phyloP scores from a whole-genome alignment of 2,329 filamentous ascomycete genomes.

The Cercospora zeae-maydis region DNA sequence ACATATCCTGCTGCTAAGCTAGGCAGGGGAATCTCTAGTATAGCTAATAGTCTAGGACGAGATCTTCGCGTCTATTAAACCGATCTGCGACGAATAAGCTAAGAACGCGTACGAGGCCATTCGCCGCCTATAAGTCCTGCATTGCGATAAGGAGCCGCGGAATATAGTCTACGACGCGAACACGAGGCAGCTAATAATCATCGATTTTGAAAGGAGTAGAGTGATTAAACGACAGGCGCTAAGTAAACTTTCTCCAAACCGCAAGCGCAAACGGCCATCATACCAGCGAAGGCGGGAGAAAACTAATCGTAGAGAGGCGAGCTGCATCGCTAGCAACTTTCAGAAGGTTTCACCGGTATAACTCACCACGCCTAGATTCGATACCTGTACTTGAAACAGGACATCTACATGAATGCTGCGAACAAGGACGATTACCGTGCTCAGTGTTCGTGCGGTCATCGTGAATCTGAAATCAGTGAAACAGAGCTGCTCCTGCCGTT shows the following conservation, averaged over 20 bases:
- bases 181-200: neutral
- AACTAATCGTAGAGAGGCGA: neutral
- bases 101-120: neutral
- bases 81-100: neutral
- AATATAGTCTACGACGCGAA: neutral
- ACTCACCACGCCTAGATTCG: neutral
- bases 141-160: neutral
- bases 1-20: slow-evolving; percentile 5
- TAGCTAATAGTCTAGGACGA: neutral
- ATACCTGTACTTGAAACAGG: neutral
- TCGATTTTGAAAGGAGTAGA: slow-evolving; percentile 4
- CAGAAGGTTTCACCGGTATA: neutral
- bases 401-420: neutral
- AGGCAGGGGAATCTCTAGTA: neutral
- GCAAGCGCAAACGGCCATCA: slow-evolving; percentile 3
- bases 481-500: neutral
- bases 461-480: neutral
- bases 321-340: slow-evolving; percentile 1
- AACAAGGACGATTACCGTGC: neutral
- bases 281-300: neutral
- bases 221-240: slow-evolving; percentile 6
- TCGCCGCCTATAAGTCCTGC: neutral
- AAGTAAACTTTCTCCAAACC: slow-evolving; percentile 5
- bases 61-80: neutral
- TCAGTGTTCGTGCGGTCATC: neutral